A percentile compares a stretch with the other conserved stretches of the same genome.
phyloP scores from a whole-genome alignment of 306 rosid species.

The Pueraria montana region DNA sequence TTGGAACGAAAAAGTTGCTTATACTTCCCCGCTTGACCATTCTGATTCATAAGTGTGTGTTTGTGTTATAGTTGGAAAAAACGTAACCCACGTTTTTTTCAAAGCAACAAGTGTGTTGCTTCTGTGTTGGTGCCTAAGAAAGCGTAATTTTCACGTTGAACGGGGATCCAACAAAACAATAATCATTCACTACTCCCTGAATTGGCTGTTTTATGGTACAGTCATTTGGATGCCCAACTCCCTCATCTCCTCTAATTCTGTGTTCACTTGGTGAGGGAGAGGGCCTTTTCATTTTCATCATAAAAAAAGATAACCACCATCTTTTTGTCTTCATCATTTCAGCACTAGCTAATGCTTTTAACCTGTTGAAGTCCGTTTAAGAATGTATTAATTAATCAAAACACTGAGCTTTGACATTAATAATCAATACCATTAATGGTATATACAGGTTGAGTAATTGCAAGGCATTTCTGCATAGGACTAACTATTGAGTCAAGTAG shows the following conservation, averaged over 20 bases:
- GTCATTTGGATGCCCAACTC: conserved; percentile 41
- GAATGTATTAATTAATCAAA: not conserved
- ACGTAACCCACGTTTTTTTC: too few species aligned
- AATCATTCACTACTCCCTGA: conserved; percentile 21
- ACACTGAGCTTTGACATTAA: too few species aligned
- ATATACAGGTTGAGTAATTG: too few species aligned
- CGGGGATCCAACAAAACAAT: too few species aligned
- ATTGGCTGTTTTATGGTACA: conserved; percentile 39
- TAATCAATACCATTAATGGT: too few species aligned
- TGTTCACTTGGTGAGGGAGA: not conserved
- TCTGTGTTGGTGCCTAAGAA: too few species aligned
- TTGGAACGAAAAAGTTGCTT: not conserved
- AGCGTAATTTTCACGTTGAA: too few species aligned
- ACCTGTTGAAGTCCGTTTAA: not conserved
- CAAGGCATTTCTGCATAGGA: too few species aligned
- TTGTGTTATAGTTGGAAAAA: too few species aligned
- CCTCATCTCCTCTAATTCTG: conserved; percentile 39
- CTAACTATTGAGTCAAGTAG: not conserved
- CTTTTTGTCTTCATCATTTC: conserved; percentile 14
- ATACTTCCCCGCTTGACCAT: not conserved
- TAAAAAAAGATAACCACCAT: not conserved
- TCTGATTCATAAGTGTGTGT: too few species aligned
- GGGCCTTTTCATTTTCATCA: not conserved
- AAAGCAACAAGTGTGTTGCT: too few species aligned
- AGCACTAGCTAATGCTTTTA: not conserved